Percentiles rank a stretch among this genome's conserved stretches.
These are phyloP conservation scores for Geranium incanum DNA, from an alignment of 441 rosid species.

Conservation along the genomic window DNA sequence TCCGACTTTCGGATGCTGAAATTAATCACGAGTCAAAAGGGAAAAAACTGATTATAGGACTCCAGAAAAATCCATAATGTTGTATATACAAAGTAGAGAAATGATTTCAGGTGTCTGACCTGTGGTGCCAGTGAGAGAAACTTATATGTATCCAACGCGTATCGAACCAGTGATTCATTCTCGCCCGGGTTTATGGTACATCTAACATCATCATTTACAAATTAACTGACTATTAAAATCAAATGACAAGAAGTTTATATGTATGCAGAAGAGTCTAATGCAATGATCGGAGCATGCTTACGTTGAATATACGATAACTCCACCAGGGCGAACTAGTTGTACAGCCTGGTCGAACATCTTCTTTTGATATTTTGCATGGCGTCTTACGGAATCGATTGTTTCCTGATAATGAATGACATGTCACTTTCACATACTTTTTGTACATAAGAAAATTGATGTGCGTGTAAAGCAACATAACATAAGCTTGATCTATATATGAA, in stretches of 20 bases:
- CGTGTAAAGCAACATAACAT: not conserved
- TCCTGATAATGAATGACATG: constrained; percentile 43
- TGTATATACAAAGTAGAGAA: not conserved
- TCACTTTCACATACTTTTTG: constrained; percentile 1
- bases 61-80: not conserved
- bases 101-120: constrained; percentile 33
- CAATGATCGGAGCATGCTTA: constrained; percentile 30
- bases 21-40: constrained; percentile 14
- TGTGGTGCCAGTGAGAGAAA: constrained; percentile 80
- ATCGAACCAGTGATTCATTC: constrained; percentile 84
- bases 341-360: constrained; percentile 96
- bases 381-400: constrained; percentile 72
- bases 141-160: constrained; percentile 73
- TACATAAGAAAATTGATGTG: not conserved
- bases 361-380: constrained; percentile 73
- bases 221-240: not conserved
- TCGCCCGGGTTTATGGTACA: constrained; percentile 95
- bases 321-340: constrained; percentile 89
- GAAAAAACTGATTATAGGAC: not conserved
- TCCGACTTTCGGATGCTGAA: constrained; percentile 82
- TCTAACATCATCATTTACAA: constrained; percentile 30
- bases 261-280: not conserved
- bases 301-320: constrained; percentile 92
- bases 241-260: not conserved
- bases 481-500: not conserved